Conservation (phyloP, 2,329 filamentous ascomycete genomes). For the Aspergillus tanneri region DNA sequence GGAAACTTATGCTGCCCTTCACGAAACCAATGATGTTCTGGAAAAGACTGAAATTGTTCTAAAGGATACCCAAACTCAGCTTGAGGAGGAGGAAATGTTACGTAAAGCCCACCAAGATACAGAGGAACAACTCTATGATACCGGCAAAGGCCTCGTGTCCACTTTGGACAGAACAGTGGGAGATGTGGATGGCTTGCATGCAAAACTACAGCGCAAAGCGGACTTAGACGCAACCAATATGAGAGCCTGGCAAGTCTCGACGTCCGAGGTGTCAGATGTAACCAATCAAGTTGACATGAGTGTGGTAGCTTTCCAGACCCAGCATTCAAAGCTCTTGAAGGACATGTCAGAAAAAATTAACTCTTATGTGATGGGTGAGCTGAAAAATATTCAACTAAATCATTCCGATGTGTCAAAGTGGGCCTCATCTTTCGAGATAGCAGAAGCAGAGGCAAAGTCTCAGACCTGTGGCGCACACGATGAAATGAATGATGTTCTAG, state of each 20-base stretch:
- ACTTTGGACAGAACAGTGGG: conserved; percentile 75
- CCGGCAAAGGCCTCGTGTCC: conserved; percentile 73
- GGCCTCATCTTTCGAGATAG: conserved; percentile 64
- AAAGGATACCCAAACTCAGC: conserved; percentile 68
- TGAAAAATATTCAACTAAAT: conserved; percentile 68
- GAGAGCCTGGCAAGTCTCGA: conserved; percentile 73
- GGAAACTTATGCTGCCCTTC: conserved; percentile 66
- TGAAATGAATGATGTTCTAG: conserved; percentile 85
- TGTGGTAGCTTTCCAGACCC: conserved; percentile 67
- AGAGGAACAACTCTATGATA: conserved; percentile 69
- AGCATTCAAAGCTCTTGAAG: conserved; percentile 70
- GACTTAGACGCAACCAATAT: conserved; percentile 80
- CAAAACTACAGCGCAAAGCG: conserved; percentile 82
- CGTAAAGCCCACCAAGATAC: conserved; percentile 84
- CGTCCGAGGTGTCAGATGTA: conserved; percentile 71
- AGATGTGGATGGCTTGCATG: conserved; percentile 78
- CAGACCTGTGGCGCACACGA: conserved; percentile 61
- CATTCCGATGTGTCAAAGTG: conserved; percentile 70
- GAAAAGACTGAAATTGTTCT: conserved; percentile 87
- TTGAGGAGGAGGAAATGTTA: conserved; percentile 76
- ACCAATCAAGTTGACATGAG: conserved; percentile 74
- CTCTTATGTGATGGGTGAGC: conserved; percentile 71
- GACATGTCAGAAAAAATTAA: conserved; percentile 71
- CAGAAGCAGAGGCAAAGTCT: conserved; percentile 63
- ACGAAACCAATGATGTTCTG: conserved; percentile 76